Base-by-base conservation (phyloP, 2,329 filamentous ascomycete genomes). In the Beauveria scarabaeidicola region DNA sequence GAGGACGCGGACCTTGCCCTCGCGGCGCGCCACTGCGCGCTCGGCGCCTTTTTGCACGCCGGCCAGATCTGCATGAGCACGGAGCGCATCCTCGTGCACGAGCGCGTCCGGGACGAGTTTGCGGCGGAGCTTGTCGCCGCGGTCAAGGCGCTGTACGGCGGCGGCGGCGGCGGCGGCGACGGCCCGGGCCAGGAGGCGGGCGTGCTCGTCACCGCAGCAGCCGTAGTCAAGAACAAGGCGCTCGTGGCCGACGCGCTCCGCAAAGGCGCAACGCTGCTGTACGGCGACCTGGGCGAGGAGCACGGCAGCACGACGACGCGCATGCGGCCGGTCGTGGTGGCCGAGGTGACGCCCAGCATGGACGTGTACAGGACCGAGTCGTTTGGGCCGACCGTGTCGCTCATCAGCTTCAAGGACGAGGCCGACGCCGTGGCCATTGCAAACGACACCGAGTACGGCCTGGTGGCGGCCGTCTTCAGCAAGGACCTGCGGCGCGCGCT, bases 361-460 rank as follows among this genome's bases (percentile, higher is more conserved):
- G 82, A 88, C 57, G 71, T 92, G 17, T 91, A 85, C 70, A 74
- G 80, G 66, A 84, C 81, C 1, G 89, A 92, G 72, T 85, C 81
- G 2, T 92, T 92, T 64, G 88, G 87, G 0, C 89, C 89, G 0
- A 81, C 81, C 0, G 85, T 90, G 1, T 82, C 81, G 9, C 68
- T 92, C 29, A 81, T 85, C n/a, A 76, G 80, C 19, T 79, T 91
- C 21, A 76, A 82, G 5, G 76, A 70, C 3, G 85, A 88, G 25
- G 86, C 88, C 25, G 86, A 90, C 62, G 89, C 87, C 0, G 69
- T 92, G n/a, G 72, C 77, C n/a, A 73, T 91, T 21, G 88, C 88
- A 8, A 93, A 93, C 67, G 86, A 91, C 65, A 89, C 86, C 2
- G 86, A 89, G 58, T 92, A 90, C 68, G 89, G 89, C 1, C 80